Base-by-base conservation (phyloP, 2,329 filamentous ascomycete genomes). In the Fusarium sambucinum region DNA sequence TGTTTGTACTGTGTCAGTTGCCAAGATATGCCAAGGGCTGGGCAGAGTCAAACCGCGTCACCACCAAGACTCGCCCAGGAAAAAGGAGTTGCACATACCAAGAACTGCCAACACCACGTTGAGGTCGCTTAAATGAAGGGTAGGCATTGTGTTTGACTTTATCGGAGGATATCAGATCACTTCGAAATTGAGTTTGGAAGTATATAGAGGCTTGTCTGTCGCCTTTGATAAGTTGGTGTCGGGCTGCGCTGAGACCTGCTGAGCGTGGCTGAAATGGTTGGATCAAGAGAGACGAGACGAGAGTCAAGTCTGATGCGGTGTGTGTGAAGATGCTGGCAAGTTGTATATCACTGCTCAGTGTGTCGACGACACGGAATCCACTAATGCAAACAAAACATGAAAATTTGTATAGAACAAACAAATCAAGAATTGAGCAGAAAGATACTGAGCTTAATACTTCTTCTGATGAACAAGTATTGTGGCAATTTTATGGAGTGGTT, bases 101-200 rank as follows among this genome's bases (percentile, higher is more conserved):
- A 85, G 70, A 6, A 84, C 74, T 11, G 78, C 75, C 33, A 83
- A 74, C 41, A 86, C 82, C n/a, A 86, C 78, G 68, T 87, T 87
- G 58, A 87, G 80, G 68, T 86, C 84, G 47, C 81, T 84, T 14
- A 85, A 70, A 45, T 84, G 81, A 48, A 86, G 79, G 6, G 50
- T 35, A 17, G 68, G 69, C 69, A 71, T 71, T 17, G 37, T 66
- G 38, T 17, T 21, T 21, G 42, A 29, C 5, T 57, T 42, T 25
- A 42, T 17, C 40, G 25, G 21, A 16, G 25, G 21, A 42, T 25
- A 42, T 45, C 56, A 61, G 33, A 51, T 45, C 33, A 45, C 42
- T 40, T 29, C 8, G 35, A 47, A 23, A 17, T 32, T 35, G 6
- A 19, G 19, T 6, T 38, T 14, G 25, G 47, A 48, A 38, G 56